Evolutionary conservation across 2,329 filamentous ascomycete species (phyloP).

Genomic region (Xylariaceae sp.): DNA sequence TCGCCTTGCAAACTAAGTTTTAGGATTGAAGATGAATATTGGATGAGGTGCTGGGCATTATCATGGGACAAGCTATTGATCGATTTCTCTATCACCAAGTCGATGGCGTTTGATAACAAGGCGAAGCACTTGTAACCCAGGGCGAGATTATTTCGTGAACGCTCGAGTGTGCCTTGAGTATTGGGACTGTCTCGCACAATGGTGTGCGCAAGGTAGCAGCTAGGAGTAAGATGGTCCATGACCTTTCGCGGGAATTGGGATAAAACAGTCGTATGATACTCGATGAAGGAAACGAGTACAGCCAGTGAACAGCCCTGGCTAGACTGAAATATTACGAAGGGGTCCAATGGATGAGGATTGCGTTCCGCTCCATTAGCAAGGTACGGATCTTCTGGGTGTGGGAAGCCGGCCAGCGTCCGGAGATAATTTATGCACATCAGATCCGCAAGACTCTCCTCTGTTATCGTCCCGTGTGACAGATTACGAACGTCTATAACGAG

Average conservation of each 20-base stretch:
- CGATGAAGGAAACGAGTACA: constrained; percentile 52
- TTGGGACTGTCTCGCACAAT: constrained; percentile 42
- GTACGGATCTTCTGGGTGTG: constrained; percentile 41
- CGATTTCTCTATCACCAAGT: constrained; percentile 60
- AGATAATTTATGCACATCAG: constrained; percentile 56
- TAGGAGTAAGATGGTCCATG: constrained; percentile 50
- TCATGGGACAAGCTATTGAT: constrained; percentile 59
- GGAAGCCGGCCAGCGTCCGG: constrained; percentile 49
- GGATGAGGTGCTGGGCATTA: constrained; percentile 48
- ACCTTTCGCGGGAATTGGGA: constrained; percentile 53
- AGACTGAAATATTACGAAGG: constrained; percentile 54
- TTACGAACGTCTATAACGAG: constrained; percentile 55
- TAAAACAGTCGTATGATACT: constrained; percentile 49
- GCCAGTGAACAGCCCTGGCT: constrained; percentile 51
- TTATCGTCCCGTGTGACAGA: constrained; percentile 36
- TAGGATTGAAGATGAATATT: constrained; percentile 53
- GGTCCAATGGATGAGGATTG: constrained; percentile 43
- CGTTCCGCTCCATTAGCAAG: constrained; percentile 41
- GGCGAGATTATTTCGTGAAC: constrained; percentile 45
- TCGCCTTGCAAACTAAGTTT: constrained; percentile 49
- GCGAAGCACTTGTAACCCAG: constrained; percentile 53
- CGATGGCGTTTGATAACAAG: constrained; percentile 51
- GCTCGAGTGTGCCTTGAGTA: constrained; percentile 33
- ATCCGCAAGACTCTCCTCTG: constrained; percentile 46
- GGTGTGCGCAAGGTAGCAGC: constrained; percentile 40